Evolutionary conservation across 768 basidiomycete genomes (phyloP), one percentile per base, ranked within the genome.

Genomic region (Termitomyces sp.): DNA sequence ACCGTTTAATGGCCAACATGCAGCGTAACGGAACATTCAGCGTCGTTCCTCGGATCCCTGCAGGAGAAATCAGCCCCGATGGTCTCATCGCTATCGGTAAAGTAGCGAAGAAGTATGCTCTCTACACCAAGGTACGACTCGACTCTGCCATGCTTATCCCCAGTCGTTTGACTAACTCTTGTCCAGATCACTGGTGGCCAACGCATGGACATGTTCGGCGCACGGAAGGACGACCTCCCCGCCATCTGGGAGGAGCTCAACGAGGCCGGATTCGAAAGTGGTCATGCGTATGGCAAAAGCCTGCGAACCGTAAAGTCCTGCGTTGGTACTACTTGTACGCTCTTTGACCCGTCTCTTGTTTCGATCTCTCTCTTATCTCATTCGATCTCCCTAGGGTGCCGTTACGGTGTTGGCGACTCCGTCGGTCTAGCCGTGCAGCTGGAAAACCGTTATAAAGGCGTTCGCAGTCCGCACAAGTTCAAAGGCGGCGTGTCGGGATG

Each of bases 401-500:
- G 86, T 12, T 89, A 81, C 60, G 88, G 87, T 1, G 73, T 89
- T 9, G 86, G 87, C 8, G 88, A 91, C 65, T 84, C 85, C 3
- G 88, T 91, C 30, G 84, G 86, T 21, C 75, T 91, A 56, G 89
- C 89, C 0, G 76, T 89, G 40, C 74, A 79, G 58, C 78, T 91
- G 5, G 87, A 91, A 69, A 79, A 87, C 55, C 77, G 89, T 5
- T 89, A 89, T 67, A 81, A 82, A 54, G 86, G 87, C 17, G 78
- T 89, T 44, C 75, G 84, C 10, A 77, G 79, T 5, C 86, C 85
- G n/a, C 85, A 86, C 67, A 88, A 88, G 67, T 71, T 89, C 66
- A 89, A 89, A 68, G 87, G 87, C 26, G 88, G 88, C 11, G 85
- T 91, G 3, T 83, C 81, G 21, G 87, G 87, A 19, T 89, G 87